These are phyloP conservation scores for Aspergillus spinulosporus DNA, from an alignment of 2,329 filamentous ascomycete genomes.

Conservation along the genomic window DNA sequence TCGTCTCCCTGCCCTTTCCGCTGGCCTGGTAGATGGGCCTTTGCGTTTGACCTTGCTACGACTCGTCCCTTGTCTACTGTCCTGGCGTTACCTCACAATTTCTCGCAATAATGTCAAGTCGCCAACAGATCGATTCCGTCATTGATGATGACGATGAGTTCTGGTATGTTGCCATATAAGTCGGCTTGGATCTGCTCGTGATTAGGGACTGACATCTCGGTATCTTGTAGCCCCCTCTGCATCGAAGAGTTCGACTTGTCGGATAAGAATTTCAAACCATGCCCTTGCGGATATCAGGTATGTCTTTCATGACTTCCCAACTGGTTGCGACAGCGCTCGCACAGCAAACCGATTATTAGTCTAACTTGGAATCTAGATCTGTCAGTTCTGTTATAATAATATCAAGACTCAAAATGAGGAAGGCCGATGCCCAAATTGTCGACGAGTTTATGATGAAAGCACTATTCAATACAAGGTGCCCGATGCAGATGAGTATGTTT, in stretches of 20 bases:
- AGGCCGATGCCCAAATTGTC: constrained; percentile 93
- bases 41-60: constrained; percentile 17
- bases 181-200: constrained; percentile 1
- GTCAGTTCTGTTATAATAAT: constrained; percentile 99
- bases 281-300: constrained; percentile 98
- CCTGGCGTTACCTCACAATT: constrained; percentile 17
- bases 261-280: constrained; percentile 94
- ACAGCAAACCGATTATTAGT: not conserved
- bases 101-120: constrained; percentile 44
- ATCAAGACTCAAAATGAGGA: constrained; percentile 95
- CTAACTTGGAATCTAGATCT: constrained; percentile 64
- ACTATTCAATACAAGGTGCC: constrained; percentile 97
- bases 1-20: constrained; percentile 23
- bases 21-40: constrained; percentile 22
- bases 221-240: constrained; percentile 74
- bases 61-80: constrained; percentile 18
- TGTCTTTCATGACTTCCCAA: constrained; percentile 25
- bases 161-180: constrained; percentile 35
- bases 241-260: constrained; percentile 99
- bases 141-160: constrained; percentile 53
- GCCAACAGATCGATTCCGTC: constrained; percentile 49
- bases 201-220: constrained; percentile 25
- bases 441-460: constrained; percentile 92
- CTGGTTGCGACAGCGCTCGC: not conserved
- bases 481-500: constrained; percentile 84